Conservation (phyloP, 495 filamentous ascomycete genomes). For the Hypomontagnella monticulosa region DNA sequence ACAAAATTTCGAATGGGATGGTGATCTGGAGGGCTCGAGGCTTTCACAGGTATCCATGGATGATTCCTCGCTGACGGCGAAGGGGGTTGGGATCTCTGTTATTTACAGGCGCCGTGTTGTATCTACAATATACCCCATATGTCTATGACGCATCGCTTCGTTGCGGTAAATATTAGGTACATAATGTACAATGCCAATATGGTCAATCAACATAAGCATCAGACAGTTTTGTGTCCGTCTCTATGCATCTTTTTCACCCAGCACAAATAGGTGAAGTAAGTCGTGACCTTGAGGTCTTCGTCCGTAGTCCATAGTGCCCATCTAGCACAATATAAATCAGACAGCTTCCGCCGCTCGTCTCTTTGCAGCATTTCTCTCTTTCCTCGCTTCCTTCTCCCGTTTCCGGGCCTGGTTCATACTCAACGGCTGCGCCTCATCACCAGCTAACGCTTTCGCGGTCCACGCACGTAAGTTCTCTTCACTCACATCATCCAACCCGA, state of each 20-base stretch:
- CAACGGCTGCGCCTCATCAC: constrained; percentile 46
- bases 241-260: neutral
- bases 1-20: constrained; percentile 19
- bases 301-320: neutral
- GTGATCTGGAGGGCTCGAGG: constrained; percentile 1
- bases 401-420: constrained; percentile 59
- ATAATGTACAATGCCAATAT: constrained; percentile 34
- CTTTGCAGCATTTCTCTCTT: constrained; percentile 48
- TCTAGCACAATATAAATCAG: neutral
- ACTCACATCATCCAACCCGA: constrained; percentile 81
- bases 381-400: constrained; percentile 53
- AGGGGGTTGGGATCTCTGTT: constrained; percentile 14
- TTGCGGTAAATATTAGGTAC: constrained; percentile 32
- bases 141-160: constrained; percentile 26
- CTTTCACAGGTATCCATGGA: neutral
- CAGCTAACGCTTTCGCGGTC: constrained; percentile 28
- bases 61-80: constrained; percentile 5
- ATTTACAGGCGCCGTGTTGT: constrained; percentile 34
- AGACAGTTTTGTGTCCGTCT: neutral
- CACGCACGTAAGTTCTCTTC: constrained; percentile 60
- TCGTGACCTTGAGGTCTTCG: neutral
- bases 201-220: constrained; percentile 6
- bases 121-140: constrained; percentile 44
- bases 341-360: constrained; percentile 21
- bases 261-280: neutral